These are phyloP conservation scores for Leonotis leonurus DNA, from an alignment of 257 asterid genomes.

Conservation along the genomic window DNA sequence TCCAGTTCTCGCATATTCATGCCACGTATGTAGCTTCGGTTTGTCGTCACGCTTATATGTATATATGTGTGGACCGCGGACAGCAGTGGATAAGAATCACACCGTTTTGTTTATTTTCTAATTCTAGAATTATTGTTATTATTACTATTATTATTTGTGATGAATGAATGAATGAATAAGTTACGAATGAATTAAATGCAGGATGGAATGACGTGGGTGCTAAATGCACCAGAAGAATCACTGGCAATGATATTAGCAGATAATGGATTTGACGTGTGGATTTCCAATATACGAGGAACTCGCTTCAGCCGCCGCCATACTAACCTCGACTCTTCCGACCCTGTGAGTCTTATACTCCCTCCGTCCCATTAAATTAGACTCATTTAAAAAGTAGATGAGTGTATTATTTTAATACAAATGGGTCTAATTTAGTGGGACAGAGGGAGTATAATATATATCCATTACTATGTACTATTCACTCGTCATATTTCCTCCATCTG, in stretches of 20 bases:
- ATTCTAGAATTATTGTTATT: too few species aligned
- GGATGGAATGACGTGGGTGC: slow-evolving; percentile 81
- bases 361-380: too few species aligned
- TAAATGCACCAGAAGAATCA: slow-evolving; percentile 58
- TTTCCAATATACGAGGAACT: slow-evolving; percentile 73
- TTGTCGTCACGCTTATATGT: neutral
- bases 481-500: too few species aligned
- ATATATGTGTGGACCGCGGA: neutral
- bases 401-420: too few species aligned
- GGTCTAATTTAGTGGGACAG: too few species aligned
- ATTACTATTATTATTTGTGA: too few species aligned
- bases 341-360: slow-evolving; percentile 37
- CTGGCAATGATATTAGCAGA: slow-evolving; percentile 65
- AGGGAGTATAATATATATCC: too few species aligned
- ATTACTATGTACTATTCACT: too few species aligned
- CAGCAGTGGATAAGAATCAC: slow-evolving; percentile 8
- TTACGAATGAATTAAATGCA: slow-evolving; percentile 3
- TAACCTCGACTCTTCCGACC: slow-evolving; percentile 38
- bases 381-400: too few species aligned
- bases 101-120: too few species aligned
- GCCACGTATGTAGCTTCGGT: neutral
- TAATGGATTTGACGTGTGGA: slow-evolving; percentile 80
- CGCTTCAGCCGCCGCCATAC: slow-evolving; percentile 57
- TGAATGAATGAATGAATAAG: too few species aligned
- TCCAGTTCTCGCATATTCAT: too few species aligned